Percentiles rank a stretch among this genome's conserved stretches.
Conservation (phyloP, 2,329 filamentous ascomycete genomes). For the Phoma herbarum region DNA sequence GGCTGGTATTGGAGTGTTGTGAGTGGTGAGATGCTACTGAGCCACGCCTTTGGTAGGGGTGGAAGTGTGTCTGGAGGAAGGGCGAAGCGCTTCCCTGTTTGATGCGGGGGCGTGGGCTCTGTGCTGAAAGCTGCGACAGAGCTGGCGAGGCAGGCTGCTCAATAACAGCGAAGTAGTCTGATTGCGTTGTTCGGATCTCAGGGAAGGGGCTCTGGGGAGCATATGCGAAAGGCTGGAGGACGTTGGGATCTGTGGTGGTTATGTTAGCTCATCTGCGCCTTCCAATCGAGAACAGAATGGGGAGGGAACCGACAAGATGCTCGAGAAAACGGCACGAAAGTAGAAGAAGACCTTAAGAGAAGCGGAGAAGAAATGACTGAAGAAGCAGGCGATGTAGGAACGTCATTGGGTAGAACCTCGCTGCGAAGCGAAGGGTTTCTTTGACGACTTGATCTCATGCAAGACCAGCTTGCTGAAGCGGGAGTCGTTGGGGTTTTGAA, state of each 20-base stretch:
- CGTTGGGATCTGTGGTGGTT: constrained; percentile 61
- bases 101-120: constrained; percentile 55
- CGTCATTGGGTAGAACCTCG: background rate
- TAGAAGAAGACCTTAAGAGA: background rate
- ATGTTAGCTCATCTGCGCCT: constrained; percentile 24
- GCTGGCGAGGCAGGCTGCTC: constrained; percentile 68
- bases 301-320: constrained; percentile 52
- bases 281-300: constrained; percentile 8
- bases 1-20: constrained; percentile 67
- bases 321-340: background rate
- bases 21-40: constrained; percentile 78
- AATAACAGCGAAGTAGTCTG: constrained; percentile 54
- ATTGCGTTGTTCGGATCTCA: constrained; percentile 52
- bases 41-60: constrained; percentile 68
- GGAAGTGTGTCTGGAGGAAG: constrained; percentile 66
- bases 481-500: constrained; percentile 48
- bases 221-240: constrained; percentile 63
- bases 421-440: constrained; percentile 37
- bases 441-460: constrained; percentile 25
- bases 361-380: background rate
- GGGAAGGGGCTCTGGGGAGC: constrained; percentile 53
- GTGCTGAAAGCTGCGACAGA: constrained; percentile 63
- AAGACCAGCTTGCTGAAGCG: constrained; percentile 52
- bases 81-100: constrained; percentile 71
- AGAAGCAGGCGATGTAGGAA: background rate